A percentile compares a stretch with the other conserved stretches of the same genome.
Evolutionary conservation across 768 basidiomycete genomes (phyloP).

Genomic region (Hygrocybe coccinea): DNA sequence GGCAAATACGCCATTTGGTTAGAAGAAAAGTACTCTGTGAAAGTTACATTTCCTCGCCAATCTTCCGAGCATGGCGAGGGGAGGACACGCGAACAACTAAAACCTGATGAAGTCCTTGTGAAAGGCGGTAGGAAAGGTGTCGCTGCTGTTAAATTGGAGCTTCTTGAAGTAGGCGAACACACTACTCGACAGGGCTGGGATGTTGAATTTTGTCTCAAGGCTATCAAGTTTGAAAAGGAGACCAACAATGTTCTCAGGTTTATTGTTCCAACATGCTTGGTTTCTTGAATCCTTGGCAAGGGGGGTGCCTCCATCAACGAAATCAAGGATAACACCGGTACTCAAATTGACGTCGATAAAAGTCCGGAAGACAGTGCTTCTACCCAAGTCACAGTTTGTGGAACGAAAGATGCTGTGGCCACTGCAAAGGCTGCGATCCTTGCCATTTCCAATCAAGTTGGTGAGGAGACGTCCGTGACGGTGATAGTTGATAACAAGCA

Average conservation of each 20-base stretch:
- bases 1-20: conserved; percentile 95
- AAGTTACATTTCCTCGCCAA: conserved; percentile 92
- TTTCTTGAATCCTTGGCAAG: conserved; percentile 89
- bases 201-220: conserved; percentile 33
- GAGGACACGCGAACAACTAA: conserved; percentile 68
- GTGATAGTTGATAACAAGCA: conserved; percentile 77
- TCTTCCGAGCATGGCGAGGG: conserved; percentile 58
- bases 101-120: conserved; percentile 88
- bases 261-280: conserved; percentile 76
- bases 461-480: conserved; percentile 67
- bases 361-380: conserved; percentile 46
- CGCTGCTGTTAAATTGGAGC: conserved; percentile 81
- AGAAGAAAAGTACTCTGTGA: conserved; percentile 93
- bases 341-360: conserved; percentile 90
- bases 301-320: conserved; percentile 87
- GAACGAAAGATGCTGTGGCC: conserved; percentile 79
- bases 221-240: conserved; percentile 93
- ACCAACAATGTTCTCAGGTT: conserved; percentile 75
- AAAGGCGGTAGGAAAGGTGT: conserved; percentile 97
- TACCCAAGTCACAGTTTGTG: conserved; percentile 73
- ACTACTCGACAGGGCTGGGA: not conserved
- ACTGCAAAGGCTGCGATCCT: conserved; percentile 84
- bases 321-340: conserved; percentile 87
- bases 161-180: conserved; percentile 61
- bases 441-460: conserved; percentile 76